Base-by-base conservation (phyloP, 176 grass and related monocot species). In the Musa acuminata region DNA sequence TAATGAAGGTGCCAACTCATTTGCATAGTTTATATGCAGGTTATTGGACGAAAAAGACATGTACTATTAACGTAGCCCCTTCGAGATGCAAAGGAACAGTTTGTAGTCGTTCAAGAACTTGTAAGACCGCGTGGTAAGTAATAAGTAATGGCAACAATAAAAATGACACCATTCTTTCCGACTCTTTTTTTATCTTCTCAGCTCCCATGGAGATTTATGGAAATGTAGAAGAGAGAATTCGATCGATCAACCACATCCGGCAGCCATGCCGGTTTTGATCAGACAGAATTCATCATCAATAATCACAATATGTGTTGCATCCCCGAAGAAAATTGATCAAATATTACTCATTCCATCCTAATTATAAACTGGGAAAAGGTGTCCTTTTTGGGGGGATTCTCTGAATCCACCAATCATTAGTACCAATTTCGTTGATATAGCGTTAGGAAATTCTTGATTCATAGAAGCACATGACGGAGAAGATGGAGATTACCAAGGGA, bases 401-500 rank as follows among this genome's bases (percentile, higher is more conserved):
- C 26, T 27, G 26, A 27, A 58, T 17, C 14, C 14, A 58, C 14
- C 19, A 19, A 58, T 27, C 26, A 2, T 27, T 27, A 27, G 26
- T 27, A 27, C 26, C 26, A 27, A 27, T 27, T 27, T 27, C 26
- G 1, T 27, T 27, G 26, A 27, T 27, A 2, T 27, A 16, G 24
- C 35, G 1, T 72, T 51, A n/a, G 1, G 1, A 52, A 50, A 21
- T n/a, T 17, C 55, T 60, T 65, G 3, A 9, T 24, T 57, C 21
- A 13, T 35, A 62, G 29, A 69, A 51, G 51, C 11, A 50, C 19
- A 69, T 1, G 75, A 62, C 2, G 21, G 23, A n/a, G 16, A 13
- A 27, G 26, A 27, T 27, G 26, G 16, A 24, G 64, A 52, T 55
- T 23, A 98, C 95, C 95, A 98, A 21, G 88, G 88, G 26, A 98